A percentile compares a stretch with the other conserved stretches of the same genome.
phyloP scores from a whole-genome alignment of 768 basidiomycete species.

The Lactarius sanguifluus region DNA sequence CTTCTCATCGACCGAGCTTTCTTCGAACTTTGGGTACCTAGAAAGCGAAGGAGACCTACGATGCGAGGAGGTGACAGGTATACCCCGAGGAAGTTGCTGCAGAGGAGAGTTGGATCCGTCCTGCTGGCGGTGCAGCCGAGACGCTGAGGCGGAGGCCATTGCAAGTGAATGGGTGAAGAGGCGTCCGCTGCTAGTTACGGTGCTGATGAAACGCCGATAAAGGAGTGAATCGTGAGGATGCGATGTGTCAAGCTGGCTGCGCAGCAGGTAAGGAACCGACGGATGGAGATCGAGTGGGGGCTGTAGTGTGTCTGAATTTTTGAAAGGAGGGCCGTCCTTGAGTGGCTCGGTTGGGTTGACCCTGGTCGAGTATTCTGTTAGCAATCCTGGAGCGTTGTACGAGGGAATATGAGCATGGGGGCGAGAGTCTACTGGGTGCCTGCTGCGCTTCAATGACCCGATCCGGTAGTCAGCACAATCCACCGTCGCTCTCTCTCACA shows the following conservation, averaged over 20 bases:
- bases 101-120: conserved; percentile 9
- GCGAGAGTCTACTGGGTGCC: background rate
- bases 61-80: conserved; percentile 14
- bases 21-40: conserved; percentile 18
- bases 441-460: background rate
- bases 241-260: conserved; percentile 14
- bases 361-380: background rate
- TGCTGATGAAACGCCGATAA: conserved; percentile 7
- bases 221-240: background rate
- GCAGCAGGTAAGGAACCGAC: background rate
- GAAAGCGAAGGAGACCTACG: conserved; percentile 19
- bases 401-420: background rate
- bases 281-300: background rate
- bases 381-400: background rate
- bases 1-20: conserved; percentile 16
- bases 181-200: conserved; percentile 3
- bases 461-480: background rate
- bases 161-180: background rate
- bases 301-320: background rate
- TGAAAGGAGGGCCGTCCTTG: background rate
- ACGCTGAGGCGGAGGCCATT: conserved; percentile 11
- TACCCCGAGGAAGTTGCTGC: conserved; percentile 17
- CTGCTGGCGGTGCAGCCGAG: conserved; percentile 14
- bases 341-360: background rate
- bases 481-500: background rate